Evolutionary conservation across 2,329 filamentous ascomycete genomes (phyloP).

Genomic region (Fusarium zealandicum): DNA sequence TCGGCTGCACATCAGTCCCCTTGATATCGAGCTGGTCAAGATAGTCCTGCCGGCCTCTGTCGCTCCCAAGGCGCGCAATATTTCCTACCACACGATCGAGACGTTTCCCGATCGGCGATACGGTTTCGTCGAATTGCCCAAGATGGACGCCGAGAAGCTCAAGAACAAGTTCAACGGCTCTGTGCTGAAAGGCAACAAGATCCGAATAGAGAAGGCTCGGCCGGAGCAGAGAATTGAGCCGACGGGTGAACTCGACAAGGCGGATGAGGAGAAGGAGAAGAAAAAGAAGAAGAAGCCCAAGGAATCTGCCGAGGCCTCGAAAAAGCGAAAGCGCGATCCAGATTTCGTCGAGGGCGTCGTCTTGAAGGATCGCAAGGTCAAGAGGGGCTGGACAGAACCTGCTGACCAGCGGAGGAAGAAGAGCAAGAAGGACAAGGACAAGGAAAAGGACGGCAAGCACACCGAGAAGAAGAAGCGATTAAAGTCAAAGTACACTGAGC

Average conservation of each 20-base stretch:
- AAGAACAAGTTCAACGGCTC: constrained; percentile 90
- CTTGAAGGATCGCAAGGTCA: constrained; percentile 79
- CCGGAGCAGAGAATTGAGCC: constrained; percentile 56
- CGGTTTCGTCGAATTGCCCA: constrained; percentile 87
- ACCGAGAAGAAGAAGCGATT: constrained; percentile 65
- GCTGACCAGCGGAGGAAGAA: constrained; percentile 56
- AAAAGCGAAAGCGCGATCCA: constrained; percentile 60
- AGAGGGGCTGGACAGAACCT: constrained; percentile 86
- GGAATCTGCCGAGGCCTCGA: constrained; percentile 47
- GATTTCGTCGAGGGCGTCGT: constrained; percentile 70
- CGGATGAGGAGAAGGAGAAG: constrained; percentile 41
- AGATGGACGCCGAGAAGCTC: constrained; percentile 84
- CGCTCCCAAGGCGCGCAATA: constrained; percentile 72
- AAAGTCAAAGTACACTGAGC: constrained; percentile 81
- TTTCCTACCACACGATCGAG: constrained; percentile 87
- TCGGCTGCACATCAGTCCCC: constrained; percentile 83
- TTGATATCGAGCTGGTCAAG: constrained; percentile 76
- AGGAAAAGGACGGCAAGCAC: constrained; percentile 56
- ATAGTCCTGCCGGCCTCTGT: constrained; percentile 74
- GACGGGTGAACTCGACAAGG: constrained; percentile 45
- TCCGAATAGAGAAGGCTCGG: constrained; percentile 82
- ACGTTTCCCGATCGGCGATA: constrained; percentile 91
- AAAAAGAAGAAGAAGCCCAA: constrained; percentile 47
- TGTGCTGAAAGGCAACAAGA: constrained; percentile 82
- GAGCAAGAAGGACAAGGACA: constrained; percentile 56